Percentiles rank a stretch among this genome's conserved stretches.
Evolutionary conservation across 2,329 filamentous ascomycete genomes (phyloP).

Genomic region (Phyllosticta citriasiana): DNA sequence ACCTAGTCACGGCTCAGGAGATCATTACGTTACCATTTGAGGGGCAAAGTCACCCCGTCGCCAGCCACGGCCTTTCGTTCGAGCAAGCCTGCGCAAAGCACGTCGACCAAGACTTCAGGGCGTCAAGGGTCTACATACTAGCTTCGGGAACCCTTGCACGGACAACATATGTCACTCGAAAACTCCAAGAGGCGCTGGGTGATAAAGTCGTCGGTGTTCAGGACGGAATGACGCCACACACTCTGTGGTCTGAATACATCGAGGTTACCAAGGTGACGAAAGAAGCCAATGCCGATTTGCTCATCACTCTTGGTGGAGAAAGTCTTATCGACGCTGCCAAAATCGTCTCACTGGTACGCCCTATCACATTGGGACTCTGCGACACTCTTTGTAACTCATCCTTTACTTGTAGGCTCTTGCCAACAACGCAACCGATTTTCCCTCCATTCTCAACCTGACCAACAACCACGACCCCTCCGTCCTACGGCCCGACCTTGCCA

Average conservation of each 20-base stretch:
- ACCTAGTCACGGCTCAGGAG: background rate
- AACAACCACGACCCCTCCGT: constrained; percentile 25
- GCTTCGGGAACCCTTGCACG: constrained; percentile 40
- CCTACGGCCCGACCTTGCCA: background rate
- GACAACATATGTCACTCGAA: constrained; percentile 37
- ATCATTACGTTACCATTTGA: constrained; percentile 8
- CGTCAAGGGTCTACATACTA: constrained; percentile 41
- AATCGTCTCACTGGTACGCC: constrained; percentile 35
- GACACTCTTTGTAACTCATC: background rate
- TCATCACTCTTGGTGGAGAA: constrained; percentile 47
- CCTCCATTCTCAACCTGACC: constrained; percentile 31
- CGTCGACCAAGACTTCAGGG: constrained; percentile 33
- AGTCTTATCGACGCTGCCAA: constrained; percentile 49
- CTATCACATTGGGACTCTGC: background rate
- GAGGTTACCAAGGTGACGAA: constrained; percentile 36
- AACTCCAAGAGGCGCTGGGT: constrained; percentile 33
- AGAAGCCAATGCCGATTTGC: constrained; percentile 33
- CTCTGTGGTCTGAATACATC: constrained; percentile 43
- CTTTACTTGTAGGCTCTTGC: background rate
- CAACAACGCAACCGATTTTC: constrained; percentile 6
- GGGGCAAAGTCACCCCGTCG: constrained; percentile 22
- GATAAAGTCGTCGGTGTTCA: constrained; percentile 35
- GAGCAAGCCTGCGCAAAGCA: constrained; percentile 37
- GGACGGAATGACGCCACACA: constrained; percentile 45
- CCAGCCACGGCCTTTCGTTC: constrained; percentile 41